These are phyloP conservation scores for Ogataea trehaloabstinens DNA, from an alignment of 805 yeast genomes.

Conservation along the genomic window DNA sequence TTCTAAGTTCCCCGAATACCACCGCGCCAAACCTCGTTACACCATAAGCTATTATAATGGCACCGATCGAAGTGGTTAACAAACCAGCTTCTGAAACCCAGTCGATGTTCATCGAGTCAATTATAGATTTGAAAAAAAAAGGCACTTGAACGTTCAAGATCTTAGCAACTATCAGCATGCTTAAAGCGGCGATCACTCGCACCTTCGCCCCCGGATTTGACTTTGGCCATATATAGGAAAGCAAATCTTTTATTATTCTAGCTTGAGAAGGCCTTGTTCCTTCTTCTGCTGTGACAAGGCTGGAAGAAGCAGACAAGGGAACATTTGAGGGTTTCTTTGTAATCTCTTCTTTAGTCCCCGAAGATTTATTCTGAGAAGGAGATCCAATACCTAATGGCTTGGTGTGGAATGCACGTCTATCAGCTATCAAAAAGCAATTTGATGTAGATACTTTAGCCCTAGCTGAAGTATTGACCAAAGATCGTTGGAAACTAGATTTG, in stretches of 20 bases:
- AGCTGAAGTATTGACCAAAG: no score
- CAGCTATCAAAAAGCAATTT: no score
- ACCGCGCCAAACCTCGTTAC: slow-evolving; percentile 93
- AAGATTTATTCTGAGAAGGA: no score
- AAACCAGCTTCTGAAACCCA: slow-evolving; percentile 67
- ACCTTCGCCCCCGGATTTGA: slow-evolving; percentile 61
- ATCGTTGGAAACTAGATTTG: no score
- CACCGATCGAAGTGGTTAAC: slow-evolving; percentile 61
- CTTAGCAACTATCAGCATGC: slow-evolving; percentile 75
- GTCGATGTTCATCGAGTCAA: slow-evolving; percentile 91
- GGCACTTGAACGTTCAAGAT: slow-evolving; percentile 94
- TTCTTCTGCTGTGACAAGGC: slow-evolving; percentile 1
- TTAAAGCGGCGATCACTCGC: slow-evolving; percentile 74
- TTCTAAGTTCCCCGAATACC: slow-evolving; percentile 88
- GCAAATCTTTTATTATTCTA: slow-evolving; percentile 59
- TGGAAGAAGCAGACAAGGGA: not conserved
- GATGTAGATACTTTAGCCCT: no score
- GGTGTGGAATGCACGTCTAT: no score
- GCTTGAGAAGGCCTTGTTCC: slow-evolving; percentile 37
- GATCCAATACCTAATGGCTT: no score
- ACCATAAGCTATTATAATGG: slow-evolving; percentile 81
- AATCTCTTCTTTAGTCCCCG: no score
- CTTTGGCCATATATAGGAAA: slow-evolving; percentile 80
- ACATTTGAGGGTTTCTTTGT: not conserved
- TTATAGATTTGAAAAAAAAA: slow-evolving; percentile 82